Conservation (phyloP, 225 moss, liverwort and hornwort species). For the Asterella californica region DNA sequence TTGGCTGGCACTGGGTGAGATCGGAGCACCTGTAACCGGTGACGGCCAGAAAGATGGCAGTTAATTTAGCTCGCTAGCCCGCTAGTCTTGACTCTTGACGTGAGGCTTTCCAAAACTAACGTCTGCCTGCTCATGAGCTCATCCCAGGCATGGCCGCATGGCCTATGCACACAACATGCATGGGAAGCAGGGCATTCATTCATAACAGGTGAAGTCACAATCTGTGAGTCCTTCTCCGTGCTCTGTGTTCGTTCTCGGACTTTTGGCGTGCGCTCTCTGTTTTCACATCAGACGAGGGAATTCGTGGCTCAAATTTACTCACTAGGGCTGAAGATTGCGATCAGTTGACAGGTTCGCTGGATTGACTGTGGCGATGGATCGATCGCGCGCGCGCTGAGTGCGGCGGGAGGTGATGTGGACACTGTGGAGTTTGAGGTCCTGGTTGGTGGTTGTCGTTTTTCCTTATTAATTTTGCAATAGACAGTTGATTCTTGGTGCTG, state of each 20-base stretch:
- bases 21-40: not conserved
- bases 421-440: not conserved
- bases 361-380: not conserved
- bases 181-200: not conserved
- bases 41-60: not conserved
- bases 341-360: not conserved
- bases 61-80: not conserved
- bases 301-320: not conserved
- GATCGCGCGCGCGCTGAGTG: not conserved
- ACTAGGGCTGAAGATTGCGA: conserved; percentile 14
- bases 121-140: not conserved
- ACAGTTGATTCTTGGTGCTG: not conserved
- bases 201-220: not conserved
- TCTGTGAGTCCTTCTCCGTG: not conserved
- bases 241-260: too few species aligned
- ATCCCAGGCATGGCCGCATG: conserved; percentile 7
- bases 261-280: not conserved
- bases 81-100: not conserved
- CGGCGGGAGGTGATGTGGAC: not conserved
- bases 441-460: not conserved
- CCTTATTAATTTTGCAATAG: not conserved
- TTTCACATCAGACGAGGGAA: not conserved
- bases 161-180: not conserved
- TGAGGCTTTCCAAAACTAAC: not conserved
- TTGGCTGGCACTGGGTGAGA: not conserved